phyloP scores from a whole-genome alignment of 306 rosid species.

The Ormosia semicastrata region DNA sequence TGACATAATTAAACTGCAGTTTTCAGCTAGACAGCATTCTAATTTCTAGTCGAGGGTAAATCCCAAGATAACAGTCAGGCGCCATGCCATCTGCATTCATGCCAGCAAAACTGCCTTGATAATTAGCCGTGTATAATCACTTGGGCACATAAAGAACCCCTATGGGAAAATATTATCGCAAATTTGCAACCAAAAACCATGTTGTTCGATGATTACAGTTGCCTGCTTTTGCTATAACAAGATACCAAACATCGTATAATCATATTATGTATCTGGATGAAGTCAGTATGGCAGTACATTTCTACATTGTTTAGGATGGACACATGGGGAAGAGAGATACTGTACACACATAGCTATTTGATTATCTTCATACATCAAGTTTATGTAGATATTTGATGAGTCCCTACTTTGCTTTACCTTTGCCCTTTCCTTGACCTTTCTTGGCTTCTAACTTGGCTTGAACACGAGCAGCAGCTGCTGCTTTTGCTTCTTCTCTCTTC shows the following conservation, averaged over 20 bases:
- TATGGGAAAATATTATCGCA: neutral
- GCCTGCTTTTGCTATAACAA: neutral
- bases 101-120: neutral
- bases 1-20: neutral
- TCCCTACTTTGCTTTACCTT: conserved; percentile 73
- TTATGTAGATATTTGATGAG: neutral
- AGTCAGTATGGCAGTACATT: neutral
- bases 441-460: conserved; percentile 92
- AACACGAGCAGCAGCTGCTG: conserved; percentile 87
- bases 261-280: neutral
- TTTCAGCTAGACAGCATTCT: neutral
- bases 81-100: neutral
- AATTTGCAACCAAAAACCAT: neutral
- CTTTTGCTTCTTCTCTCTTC: conserved; percentile 91
- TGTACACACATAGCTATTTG: neutral
- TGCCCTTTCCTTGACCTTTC: conserved; percentile 90
- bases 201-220: neutral
- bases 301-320: neutral
- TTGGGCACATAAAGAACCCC: neutral
- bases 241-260: neutral
- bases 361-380: neutral
- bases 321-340: neutral
- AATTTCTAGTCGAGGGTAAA: neutral
- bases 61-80: neutral
- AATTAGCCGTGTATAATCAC: neutral